These are phyloP conservation scores for Trichoderma sp. DNA, from an alignment of 2,329 filamentous ascomycete species.

Conservation along the genomic window DNA sequence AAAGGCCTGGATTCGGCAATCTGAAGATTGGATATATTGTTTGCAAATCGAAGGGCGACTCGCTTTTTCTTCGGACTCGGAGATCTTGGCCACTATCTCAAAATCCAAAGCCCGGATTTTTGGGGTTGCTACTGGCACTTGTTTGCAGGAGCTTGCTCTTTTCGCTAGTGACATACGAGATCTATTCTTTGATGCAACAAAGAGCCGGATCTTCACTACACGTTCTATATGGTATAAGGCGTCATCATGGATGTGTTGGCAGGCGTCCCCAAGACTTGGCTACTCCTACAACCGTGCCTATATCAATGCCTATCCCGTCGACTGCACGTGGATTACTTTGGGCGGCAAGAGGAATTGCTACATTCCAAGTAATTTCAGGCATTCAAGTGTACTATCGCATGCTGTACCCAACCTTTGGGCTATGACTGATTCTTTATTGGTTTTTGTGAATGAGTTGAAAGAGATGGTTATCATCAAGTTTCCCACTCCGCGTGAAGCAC, in stretches of 20 bases:
- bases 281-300: not conserved
- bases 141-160: not conserved
- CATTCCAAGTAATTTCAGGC: not conserved
- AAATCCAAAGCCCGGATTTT: accelerated
- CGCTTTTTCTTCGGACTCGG: not conserved
- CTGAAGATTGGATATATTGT: too few relatives aligned
- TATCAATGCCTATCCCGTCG: accelerated
- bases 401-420: too few relatives aligned
- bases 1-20: too few relatives aligned
- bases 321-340: not conserved
- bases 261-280: not conserved
- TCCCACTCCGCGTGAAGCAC: too few relatives aligned
- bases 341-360: not conserved
- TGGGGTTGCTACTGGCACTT: not conserved
- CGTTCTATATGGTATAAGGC: not conserved
- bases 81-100: not conserved
- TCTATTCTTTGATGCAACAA: not conserved
- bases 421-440: not conserved
- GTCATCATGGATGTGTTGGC: not conserved
- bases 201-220: not conserved
- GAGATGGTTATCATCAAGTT: not conserved
- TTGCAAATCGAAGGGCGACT: not conserved
- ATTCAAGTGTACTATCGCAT: too few relatives aligned
- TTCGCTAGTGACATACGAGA: too few relatives aligned
- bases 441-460: not conserved